phyloP scores from a whole-genome alignment of 1,284 basidiomycete genomes.

The Pseudozyma thailandica region DNA sequence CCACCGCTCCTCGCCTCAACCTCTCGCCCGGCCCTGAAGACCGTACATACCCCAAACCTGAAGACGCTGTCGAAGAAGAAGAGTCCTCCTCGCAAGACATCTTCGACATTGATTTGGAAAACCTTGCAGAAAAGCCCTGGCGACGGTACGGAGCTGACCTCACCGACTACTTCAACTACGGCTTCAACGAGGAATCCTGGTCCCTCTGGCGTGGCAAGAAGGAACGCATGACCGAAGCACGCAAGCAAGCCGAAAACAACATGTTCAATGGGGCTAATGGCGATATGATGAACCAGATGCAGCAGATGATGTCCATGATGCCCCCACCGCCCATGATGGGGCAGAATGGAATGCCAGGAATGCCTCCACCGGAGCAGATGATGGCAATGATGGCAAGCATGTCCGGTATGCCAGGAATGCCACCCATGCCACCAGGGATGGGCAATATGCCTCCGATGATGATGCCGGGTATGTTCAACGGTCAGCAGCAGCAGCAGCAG shows the following conservation, averaged over 20 bases:
- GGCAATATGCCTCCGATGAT: constrained; percentile 33
- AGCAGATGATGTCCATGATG: constrained; percentile 52
- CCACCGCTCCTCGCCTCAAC: constrained; percentile 52
- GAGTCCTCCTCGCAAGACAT: constrained; percentile 71
- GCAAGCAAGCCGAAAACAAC: constrained; percentile 71
- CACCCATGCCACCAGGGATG: constrained; percentile 36
- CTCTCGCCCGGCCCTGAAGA: constrained; percentile 51
- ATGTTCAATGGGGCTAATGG: constrained; percentile 22
- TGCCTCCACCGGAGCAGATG: constrained; percentile 57
- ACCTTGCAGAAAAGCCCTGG: constrained; percentile 86
- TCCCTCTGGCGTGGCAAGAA: constrained; percentile 88
- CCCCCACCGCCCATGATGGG: constrained; percentile 56
- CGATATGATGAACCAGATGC: constrained; percentile 38
- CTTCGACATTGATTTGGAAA: constrained; percentile 85
- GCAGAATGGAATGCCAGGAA: constrained; percentile 48
- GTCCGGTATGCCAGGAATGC: constrained; percentile 40
- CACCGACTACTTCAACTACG: constrained; percentile 99
- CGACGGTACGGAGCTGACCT: constrained; percentile 89
- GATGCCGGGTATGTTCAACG: constrained; percentile 45
- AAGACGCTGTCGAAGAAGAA: constrained; percentile 65
- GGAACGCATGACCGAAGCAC: constrained; percentile 81
- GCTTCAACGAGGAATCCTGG: constrained; percentile 97
- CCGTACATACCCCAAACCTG: constrained; percentile 61
- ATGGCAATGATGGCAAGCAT: constrained; percentile 63
- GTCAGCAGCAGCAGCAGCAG: constrained; percentile 26